Evolutionary conservation across 164 flowering plant species (phyloP), one percentile per base, ranked within the genome.

Genomic region (Taxillus chinensis): DNA sequence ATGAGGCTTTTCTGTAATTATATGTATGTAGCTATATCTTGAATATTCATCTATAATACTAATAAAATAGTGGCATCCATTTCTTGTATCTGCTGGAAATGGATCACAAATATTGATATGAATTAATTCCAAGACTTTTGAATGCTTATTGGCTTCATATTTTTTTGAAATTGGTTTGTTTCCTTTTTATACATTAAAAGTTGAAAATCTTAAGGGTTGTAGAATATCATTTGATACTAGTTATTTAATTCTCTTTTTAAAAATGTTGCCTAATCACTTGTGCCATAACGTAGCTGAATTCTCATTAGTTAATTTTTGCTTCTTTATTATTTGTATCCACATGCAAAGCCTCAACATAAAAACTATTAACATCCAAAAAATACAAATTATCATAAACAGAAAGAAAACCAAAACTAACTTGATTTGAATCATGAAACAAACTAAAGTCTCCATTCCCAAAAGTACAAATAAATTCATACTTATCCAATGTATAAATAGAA

Each of bases 401-500:
- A 39, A 62, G 62, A 39, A 40, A 54, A 58, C 70, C 57, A 16
- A 55, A 3, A 53, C 66, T 59, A 67, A 64, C 38, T 0, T 60
- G 0, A 40, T 58, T 55, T 61, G 63, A 61, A 68, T 68, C n/a
- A 2, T 15, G 17, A 54, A 7, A 61, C 8, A 67, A 40, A 53
- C 54, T 53, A n/a, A 67, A 16, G 37, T 60, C 14, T 42, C 15
- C 46, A 45, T 67, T 67, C 54, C 60, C 70, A 61, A 72, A 64
- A 12, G 68, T 56, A 68, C 60, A 71, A 50, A 41, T 40, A 2
- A 50, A 61, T 3, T 39, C 61, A 14, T 4, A 59, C 43, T 64
- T 64, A 60, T 69, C 62, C 64, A 64, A 69, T 8, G 12, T 10
- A 17, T 55, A 55, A 64, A 60, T 41, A 63, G 64, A 68, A 63